A percentile compares a stretch with the other conserved stretches of the same genome.
Conservation (phyloP, 768 basidiomycete genomes). For the Boletus subcaerulescens region DNA sequence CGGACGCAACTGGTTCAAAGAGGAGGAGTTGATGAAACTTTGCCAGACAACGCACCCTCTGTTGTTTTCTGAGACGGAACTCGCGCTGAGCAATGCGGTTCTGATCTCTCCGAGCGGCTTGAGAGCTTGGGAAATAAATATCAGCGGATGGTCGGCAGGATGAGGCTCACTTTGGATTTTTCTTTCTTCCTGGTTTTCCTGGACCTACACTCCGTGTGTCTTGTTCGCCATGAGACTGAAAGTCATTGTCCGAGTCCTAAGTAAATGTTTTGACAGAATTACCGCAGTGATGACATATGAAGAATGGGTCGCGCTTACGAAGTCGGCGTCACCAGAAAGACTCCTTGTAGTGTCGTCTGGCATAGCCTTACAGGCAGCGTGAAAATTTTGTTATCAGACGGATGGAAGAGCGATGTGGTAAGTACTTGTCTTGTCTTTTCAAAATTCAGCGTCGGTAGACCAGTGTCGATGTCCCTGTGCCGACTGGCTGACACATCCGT, state of each 20-base stretch:
- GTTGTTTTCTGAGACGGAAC: slow-evolving; percentile 89
- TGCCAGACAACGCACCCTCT: slow-evolving; percentile 50
- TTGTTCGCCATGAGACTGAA: slow-evolving; percentile 45
- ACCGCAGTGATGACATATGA: slow-evolving; percentile 7
- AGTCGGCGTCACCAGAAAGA: slow-evolving; percentile 60
- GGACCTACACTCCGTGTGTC: slow-evolving; percentile 22
- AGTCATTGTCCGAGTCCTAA: slow-evolving; percentile 71
- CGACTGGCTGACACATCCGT: slow-evolving; percentile 20
- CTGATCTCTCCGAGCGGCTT: slow-evolving; percentile 84
- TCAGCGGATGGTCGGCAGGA: slow-evolving; percentile 9
- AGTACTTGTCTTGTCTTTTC: too few relatives aligned
- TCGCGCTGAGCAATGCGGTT: slow-evolving; percentile 93
- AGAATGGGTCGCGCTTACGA: slow-evolving; percentile 25
- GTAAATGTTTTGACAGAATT: slow-evolving; percentile 7
- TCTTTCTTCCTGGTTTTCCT: slow-evolving; percentile 68
- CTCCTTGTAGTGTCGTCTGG: slow-evolving; percentile 54
- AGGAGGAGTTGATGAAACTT: not conserved
- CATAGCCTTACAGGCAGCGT: slow-evolving; percentile 35
- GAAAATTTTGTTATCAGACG: slow-evolving; percentile 9
- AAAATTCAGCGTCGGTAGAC: too few relatives aligned
- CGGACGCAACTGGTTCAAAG: slow-evolving; percentile 6
- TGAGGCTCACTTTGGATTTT: slow-evolving; percentile 75
- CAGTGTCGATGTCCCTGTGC: not conserved
- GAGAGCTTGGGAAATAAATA: slow-evolving; percentile 54
- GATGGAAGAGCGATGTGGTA: too few relatives aligned